Base-by-base conservation (phyloP, 805 yeast genomes). In the Kodamaea hsintzibuensis region DNA sequence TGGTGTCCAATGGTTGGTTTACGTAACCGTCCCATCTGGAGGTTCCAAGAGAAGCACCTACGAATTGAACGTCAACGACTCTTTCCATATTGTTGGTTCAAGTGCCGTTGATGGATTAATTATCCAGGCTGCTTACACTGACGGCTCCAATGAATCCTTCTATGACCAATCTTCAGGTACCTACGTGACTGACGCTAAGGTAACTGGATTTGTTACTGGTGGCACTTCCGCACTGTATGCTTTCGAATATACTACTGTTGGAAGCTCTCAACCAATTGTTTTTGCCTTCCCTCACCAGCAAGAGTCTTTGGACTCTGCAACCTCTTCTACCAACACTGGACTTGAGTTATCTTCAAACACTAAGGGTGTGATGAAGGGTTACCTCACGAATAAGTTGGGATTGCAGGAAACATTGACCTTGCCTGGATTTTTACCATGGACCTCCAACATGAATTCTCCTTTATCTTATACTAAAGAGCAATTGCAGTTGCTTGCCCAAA, bases 151-250 rank as follows among this genome's bases (percentile, higher is more conserved):
- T 8, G 82, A 78, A 19, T 65, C 71, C 7, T 70, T 66, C 57
- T 84, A 85, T 63, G 92, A 86, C 65, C 60, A 71, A 43, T 83
- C 88, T 17, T 92, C 95, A 42, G 96, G 96, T 42, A 72, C 77
- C 59, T 88, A 85, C 63, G 82, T 81, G 2, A 77, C 78, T 2
- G 76, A 74, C 35, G 85, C 84, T 16, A 54, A 62, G 3, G 62
- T 85, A 17, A 60, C 62, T 17, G 89, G 88, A 51, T 65, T 77
- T 19, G 76, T 74, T 4, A 59, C 77, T 13, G 71, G 73, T 22
- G 83, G 83, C 14, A 55, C 69, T 2, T 57, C 71, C 22, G 86
- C 84, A 9, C 63, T 69, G 14, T 85, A 83, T 64, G 60, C 71
- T 39, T 77, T 83, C 61, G 62, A 61, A 4, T 86, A 83, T 67